Conservation (phyloP, 768 basidiomycete genomes). For the Boletellus ananiceps region DNA sequence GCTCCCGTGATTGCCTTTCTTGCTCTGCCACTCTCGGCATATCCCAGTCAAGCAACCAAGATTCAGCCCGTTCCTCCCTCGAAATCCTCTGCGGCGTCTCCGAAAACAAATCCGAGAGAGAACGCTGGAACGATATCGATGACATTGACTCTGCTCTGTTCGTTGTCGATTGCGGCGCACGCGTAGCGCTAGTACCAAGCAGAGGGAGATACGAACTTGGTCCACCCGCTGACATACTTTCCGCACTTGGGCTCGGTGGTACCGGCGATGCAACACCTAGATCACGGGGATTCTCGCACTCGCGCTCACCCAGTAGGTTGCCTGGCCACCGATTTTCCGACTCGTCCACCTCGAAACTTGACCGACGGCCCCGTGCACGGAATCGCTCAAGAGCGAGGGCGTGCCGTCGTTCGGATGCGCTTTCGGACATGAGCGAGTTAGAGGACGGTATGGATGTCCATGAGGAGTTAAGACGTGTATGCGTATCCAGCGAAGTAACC, state of each 20-base stretch:
- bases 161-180: not conserved
- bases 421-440: constrained; percentile 43
- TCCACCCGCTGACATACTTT: constrained; percentile 10
- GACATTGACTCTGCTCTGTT: constrained; percentile 5
- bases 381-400: constrained; percentile 36
- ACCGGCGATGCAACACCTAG: constrained; percentile 11
- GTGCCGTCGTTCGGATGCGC: constrained; percentile 39
- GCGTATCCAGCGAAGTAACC: constrained; percentile 11
- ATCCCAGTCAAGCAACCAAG: constrained; percentile 21
- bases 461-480: constrained; percentile 21
- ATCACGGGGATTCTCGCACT: constrained; percentile 10
- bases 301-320: constrained; percentile 15
- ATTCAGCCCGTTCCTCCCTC: constrained; percentile 10
- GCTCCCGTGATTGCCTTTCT: constrained; percentile 10
- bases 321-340: constrained; percentile 21
- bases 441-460: constrained; percentile 32
- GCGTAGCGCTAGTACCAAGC: not conserved
- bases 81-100: constrained; percentile 9
- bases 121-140: constrained; percentile 15
- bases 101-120: constrained; percentile 21
- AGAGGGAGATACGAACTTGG: constrained; percentile 8
- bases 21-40: constrained; percentile 7
- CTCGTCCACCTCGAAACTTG: constrained; percentile 24
- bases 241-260: constrained; percentile 11
- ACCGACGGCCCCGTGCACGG: constrained; percentile 18